Percentiles rank a stretch among this genome's conserved stretches.
Evolutionary conservation across 345 rosid genomes (phyloP).

Genomic region (Turnera subulata): DNA sequence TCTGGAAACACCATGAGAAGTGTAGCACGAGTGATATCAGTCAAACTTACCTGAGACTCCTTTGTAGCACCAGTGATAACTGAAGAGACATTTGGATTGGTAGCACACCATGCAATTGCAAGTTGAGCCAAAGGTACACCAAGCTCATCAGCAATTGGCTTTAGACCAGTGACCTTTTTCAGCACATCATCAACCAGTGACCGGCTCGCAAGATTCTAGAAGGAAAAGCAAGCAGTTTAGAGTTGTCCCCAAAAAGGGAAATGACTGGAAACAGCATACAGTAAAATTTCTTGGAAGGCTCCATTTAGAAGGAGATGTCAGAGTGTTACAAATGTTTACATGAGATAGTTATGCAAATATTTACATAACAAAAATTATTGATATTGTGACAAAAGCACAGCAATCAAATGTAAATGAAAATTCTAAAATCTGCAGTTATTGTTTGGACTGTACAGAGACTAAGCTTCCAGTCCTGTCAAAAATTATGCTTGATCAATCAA

Average conservation of each 20-base stretch:
- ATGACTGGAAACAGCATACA: neutral
- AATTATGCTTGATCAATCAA: too few relatives aligned
- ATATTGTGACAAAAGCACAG: too few relatives aligned
- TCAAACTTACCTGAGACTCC: constrained; percentile 76
- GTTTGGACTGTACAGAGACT: too few relatives aligned
- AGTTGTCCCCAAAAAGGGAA: neutral
- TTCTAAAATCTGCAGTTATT: too few relatives aligned
- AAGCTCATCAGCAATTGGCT: constrained; percentile 97
- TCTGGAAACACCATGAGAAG: too few relatives aligned
- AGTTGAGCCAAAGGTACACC: constrained; percentile 95
- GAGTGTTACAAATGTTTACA: neutral
- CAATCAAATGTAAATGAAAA: too few relatives aligned
- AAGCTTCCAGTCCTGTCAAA: too few relatives aligned
- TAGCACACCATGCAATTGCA: constrained; percentile 98
- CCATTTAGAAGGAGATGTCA: neutral
- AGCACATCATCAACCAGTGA: constrained; percentile 88
- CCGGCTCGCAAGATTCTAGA: constrained; percentile 85
- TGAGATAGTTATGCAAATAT: too few relatives aligned
- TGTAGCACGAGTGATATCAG: too few relatives aligned
- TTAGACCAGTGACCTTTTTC: constrained; percentile 85
- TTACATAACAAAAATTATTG: too few relatives aligned
- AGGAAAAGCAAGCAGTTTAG: constrained; percentile 10
- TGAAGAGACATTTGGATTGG: constrained; percentile 91
- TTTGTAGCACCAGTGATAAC: constrained; percentile 96
- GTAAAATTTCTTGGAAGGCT: too few relatives aligned